A percentile compares a stretch with the other conserved stretches of the same genome.
These are phyloP conservation scores for Ophiostoma ulmi DNA, from an alignment of 2,329 filamentous ascomycete species.

Conservation along the genomic window DNA sequence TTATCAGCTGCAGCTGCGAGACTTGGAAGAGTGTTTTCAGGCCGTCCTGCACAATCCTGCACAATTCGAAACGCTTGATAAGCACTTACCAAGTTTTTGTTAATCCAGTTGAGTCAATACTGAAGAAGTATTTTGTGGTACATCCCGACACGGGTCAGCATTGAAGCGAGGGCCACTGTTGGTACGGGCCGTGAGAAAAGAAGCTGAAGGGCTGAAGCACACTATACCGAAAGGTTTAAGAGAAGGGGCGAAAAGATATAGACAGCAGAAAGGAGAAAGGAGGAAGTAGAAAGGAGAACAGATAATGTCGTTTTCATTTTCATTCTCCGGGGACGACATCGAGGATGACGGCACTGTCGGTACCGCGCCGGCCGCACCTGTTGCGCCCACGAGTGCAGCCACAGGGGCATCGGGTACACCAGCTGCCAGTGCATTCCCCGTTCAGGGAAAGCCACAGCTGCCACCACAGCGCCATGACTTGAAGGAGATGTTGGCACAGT, in stretches of 20 bases:
- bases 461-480: constrained; percentile 50
- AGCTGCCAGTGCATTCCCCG: constrained; percentile 52
- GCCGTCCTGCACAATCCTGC: background rate
- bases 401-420: constrained; percentile 22
- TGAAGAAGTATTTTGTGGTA: background rate
- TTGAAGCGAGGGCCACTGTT: background rate
- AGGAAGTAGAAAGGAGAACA: background rate
- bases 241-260: no score
- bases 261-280: background rate
- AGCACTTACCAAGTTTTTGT: background rate
- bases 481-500: constrained; percentile 46
- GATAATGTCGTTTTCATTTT: constrained; percentile 41
- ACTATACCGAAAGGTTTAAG: background rate
- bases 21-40: background rate
- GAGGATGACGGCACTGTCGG: constrained; percentile 36
- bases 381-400: constrained; percentile 15
- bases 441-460: constrained; percentile 56
- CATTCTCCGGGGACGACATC: constrained; percentile 62
- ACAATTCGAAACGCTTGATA: background rate
- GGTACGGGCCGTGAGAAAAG: background rate
- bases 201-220: background rate
- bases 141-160: background rate
- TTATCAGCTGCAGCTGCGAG: background rate
- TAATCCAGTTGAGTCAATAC: background rate
- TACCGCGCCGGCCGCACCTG: constrained; percentile 25